Conservation (phyloP, 148 eudicot species). For the Heliosperma pusillum region DNA sequence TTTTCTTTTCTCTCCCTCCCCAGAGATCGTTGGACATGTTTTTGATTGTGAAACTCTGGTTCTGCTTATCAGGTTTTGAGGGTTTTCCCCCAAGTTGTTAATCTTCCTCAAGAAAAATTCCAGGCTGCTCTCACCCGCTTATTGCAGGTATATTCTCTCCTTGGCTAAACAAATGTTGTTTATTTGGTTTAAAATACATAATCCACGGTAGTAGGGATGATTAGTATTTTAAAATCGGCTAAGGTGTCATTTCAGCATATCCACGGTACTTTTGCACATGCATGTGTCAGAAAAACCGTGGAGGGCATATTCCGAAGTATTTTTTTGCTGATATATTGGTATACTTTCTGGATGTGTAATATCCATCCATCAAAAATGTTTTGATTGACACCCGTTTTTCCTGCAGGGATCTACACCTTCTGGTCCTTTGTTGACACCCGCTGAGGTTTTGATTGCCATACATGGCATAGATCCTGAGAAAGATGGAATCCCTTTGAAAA, state of each 20-base stretch:
- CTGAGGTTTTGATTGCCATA: conserved; percentile 85
- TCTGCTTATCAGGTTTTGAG: conserved; percentile 49
- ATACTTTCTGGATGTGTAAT: not conserved
- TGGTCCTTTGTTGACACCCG: conserved; percentile 63
- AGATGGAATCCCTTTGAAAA: conserved; percentile 84
- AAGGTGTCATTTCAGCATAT: not conserved
- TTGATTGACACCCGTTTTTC: not conserved
- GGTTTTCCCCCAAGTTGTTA: conserved; percentile 68
- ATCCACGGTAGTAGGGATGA: not conserved
- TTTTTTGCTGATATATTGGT: not conserved
- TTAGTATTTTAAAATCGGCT: not conserved
- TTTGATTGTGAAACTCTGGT: not conserved
- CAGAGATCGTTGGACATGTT: not conserved
- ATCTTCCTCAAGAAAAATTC: conserved; percentile 75
- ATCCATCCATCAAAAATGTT: not conserved
- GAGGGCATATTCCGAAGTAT: not conserved
- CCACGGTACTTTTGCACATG: not conserved
- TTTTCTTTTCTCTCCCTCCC: not conserved
- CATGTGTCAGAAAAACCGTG: not conserved
- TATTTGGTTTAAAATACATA: not conserved
- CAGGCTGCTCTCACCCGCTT: conserved; percentile 69
- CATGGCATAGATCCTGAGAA: conserved; percentile 92
- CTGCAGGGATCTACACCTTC: conserved; percentile 65
- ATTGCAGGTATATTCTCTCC: conserved; percentile 50
- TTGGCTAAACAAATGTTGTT: not conserved